phyloP scores from a whole-genome alignment of 345 rosid species.

The Gossypium thurberi region DNA sequence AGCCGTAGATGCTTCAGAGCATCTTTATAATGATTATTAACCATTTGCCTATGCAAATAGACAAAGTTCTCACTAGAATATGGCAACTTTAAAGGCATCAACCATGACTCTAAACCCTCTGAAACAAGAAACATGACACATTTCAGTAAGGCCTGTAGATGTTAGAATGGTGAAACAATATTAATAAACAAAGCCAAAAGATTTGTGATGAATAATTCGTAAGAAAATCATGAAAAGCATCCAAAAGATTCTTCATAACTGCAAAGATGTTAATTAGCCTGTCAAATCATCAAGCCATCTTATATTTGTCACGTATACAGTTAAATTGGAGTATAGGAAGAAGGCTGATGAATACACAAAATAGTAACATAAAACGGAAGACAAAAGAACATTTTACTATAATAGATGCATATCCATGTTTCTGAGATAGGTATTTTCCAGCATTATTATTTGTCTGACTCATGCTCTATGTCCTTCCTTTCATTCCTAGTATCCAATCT shows the following conservation, averaged over 20 bases:
- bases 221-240: background rate
- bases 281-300: background rate
- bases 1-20: conserved; percentile 54
- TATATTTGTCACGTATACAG: background rate
- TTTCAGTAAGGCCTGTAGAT: conserved; percentile 6
- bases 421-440: background rate
- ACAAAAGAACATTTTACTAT: background rate
- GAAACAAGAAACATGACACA: conserved; percentile 9
- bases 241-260: background rate
- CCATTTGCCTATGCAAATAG: conserved; percentile 22
- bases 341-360: background rate
- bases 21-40: conserved; percentile 41
- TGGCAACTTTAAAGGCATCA: conserved; percentile 58
- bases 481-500: background rate
- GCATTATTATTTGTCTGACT: background rate
- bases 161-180: conserved; percentile 7
- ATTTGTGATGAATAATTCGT: background rate
- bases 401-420: background rate
- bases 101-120: conserved; percentile 63
- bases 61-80: conserved; percentile 32
- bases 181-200: background rate
- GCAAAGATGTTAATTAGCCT: background rate
- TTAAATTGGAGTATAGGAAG: background rate
- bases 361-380: background rate
- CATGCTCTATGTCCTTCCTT: background rate